These are phyloP conservation scores for Wickerhamiella pararugosa DNA, from an alignment of 1,139 yeast species.

Conservation along the genomic window DNA sequence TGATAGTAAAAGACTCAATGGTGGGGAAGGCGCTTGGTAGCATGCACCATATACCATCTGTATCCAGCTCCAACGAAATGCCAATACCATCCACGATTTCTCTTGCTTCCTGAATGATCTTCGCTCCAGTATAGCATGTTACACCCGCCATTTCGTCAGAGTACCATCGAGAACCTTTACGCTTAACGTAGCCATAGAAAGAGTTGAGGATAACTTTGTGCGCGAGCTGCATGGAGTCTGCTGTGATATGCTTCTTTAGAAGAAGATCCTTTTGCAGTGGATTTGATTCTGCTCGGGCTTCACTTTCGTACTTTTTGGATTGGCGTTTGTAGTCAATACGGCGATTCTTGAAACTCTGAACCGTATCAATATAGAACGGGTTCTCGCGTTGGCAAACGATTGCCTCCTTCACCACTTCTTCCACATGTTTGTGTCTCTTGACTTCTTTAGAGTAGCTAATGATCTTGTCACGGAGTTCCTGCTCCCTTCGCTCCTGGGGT, in stretches of 20 bases:
- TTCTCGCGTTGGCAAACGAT: slow-evolving; percentile 95
- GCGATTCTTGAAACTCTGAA: slow-evolving; percentile 86
- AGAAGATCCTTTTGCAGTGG: slow-evolving; percentile 46
- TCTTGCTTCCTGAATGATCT: slow-evolving; percentile 94
- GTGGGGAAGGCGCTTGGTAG: slow-evolving; percentile 89
- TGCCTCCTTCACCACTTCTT: slow-evolving; percentile 79
- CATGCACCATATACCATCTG: slow-evolving; percentile 99
- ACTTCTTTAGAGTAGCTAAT: slow-evolving; percentile 75
- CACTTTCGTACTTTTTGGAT: slow-evolving; percentile 77
- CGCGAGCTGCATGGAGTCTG: slow-evolving; percentile 90
- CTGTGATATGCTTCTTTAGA: slow-evolving; percentile 72
- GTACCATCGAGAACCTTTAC: slow-evolving; percentile 98
- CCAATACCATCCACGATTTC: slow-evolving; percentile 87
- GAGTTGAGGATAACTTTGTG: slow-evolving; percentile 95
- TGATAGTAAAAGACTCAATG: slow-evolving; percentile 44
- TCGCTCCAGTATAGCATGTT: slow-evolving; percentile 95
- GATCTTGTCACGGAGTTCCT: slow-evolving; percentile 60
- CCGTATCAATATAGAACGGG: slow-evolving; percentile 93
- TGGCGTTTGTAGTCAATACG: slow-evolving; percentile 90
- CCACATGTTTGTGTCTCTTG: slow-evolving; percentile 65
- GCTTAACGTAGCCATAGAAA: slow-evolving; percentile 96
- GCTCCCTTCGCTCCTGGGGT: slow-evolving; percentile 63
- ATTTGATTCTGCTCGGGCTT: slow-evolving; percentile 22
- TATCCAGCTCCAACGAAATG: slow-evolving; percentile 88
- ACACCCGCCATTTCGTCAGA: slow-evolving; percentile 99